Percentiles rank a stretch among this genome's conserved stretches.
Conservation (phyloP, 108 stramenopile species). For the Cyclostephanos invisitatus region DNA sequence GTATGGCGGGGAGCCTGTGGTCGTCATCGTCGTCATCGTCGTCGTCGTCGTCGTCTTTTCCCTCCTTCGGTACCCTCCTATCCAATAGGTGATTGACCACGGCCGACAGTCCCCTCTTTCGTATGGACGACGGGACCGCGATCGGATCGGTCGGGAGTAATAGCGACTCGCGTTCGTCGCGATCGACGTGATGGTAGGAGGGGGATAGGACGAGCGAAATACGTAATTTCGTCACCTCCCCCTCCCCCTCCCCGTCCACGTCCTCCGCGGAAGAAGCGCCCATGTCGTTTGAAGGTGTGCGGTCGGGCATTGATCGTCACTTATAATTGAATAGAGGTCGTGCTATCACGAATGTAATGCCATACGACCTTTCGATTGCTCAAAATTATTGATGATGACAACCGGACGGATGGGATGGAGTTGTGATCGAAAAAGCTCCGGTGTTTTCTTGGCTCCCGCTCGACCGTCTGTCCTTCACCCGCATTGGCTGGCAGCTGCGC, state of each 20-base stretch:
- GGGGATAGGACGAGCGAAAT: constrained; percentile 38
- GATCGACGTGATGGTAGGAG: neutral
- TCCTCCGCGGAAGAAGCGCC: too few species aligned
- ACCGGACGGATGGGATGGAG: too few species aligned
- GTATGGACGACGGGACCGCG: constrained; percentile 73
- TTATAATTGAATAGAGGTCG: too few species aligned
- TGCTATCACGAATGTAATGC: too few species aligned
- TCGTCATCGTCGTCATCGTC: constrained; percentile 48
- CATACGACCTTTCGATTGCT: too few species aligned
- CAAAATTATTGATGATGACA: too few species aligned
- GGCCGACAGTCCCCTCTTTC: constrained; percentile 77
- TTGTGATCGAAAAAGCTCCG: too few species aligned
- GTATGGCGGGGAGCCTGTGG: constrained; percentile 49
- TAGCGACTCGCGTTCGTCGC: constrained; percentile 25
- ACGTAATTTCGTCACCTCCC: constrained; percentile 26
- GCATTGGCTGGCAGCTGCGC: too few species aligned
- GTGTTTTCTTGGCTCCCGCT: too few species aligned
- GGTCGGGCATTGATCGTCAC: constrained; percentile 5
- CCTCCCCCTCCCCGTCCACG: neutral
- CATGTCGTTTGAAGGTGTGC: too few species aligned
- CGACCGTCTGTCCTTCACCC: too few species aligned
- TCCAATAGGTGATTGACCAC: constrained; percentile 64
- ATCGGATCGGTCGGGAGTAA: constrained; percentile 76
- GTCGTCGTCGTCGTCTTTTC: constrained; percentile 30
- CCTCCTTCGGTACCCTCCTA: constrained; percentile 36